Base-by-base conservation (phyloP, 202 grass and related monocot species). In the Dendrocalamus latiflorus region DNA sequence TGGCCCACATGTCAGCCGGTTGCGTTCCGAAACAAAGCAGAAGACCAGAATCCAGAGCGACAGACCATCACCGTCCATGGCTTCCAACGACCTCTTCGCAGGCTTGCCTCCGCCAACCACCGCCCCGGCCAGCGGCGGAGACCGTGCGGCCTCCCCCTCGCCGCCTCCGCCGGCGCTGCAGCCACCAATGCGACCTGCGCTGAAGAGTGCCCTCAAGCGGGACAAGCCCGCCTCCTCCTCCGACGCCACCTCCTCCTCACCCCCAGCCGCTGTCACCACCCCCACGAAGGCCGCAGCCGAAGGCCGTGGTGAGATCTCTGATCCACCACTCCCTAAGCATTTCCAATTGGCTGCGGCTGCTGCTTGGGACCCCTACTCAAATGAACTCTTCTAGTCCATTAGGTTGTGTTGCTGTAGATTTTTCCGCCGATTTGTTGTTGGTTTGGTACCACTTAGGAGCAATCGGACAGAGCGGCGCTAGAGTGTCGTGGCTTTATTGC, bases 161-260 rank as follows among this genome's bases (percentile, higher is more conserved):
- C 43, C 73, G 3, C 73, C 78, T 5, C 30, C 84, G 8, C 42
- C 65, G 24, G 17, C 3, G 16, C 60, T 61, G 1, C 36, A 34
- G 12, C 69, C 34, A 1, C 50, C 76, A 2, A 80, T 74, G n/a
- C 72, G 7, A 12, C 65, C 87, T 14, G 82, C 85, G 5, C 85
- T 98, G 42, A 98, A 95, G 89, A 95, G 95, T 72, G 84, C 95
- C 61, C 92, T 95, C 87, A 98, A 98, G 88, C 85, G 92, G 16
- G 83, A 60, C 63, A 93, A 90, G 69, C 67, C 86, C n/a, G n/a
- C n/a, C n/a, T n/a, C n/a, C n/a, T n/a, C n/a, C 72, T 80, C 90
- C 60, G 26, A 28, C 26, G 26, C 26, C 26, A 28, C 26, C 26
- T 28, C 26, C 26, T 38, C 90, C 26, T 48, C 88, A 26, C 16